Conservation (phyloP, 192 early-diverging fungal species). For the Piromyces finnis region DNA sequence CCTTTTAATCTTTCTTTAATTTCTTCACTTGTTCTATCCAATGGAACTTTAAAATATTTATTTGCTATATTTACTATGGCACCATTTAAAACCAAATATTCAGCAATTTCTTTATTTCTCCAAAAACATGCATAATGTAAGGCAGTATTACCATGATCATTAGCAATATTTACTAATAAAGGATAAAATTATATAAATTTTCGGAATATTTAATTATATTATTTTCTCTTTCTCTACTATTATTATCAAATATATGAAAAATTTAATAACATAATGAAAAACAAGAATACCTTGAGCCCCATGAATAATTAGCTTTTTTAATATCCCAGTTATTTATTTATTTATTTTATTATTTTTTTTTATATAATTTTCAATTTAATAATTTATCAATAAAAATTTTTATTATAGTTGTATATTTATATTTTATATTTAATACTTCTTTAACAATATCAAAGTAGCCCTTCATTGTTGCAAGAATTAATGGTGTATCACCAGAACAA, state of each 20-base stretch:
- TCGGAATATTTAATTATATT: too few species aligned
- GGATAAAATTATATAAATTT: too few species aligned
- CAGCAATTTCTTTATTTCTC: conserved; percentile 13
- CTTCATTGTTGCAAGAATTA: conserved; percentile 15
- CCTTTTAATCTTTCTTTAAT: conserved; percentile 4
- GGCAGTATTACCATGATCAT: conserved; percentile 37
- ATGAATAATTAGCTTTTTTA: neutral
- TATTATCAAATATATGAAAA: too few species aligned
- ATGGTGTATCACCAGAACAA: conserved; percentile 25
- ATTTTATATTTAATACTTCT: conserved; percentile 4
- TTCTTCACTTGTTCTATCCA: conserved; percentile 11
- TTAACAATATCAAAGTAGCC: conserved; percentile 13
- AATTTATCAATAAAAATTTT: too few species aligned
- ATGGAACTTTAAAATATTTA: conserved; percentile 17
- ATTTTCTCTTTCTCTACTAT: too few species aligned
- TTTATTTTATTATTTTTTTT: too few species aligned
- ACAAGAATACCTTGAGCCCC: neutral
- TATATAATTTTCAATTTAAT: too few species aligned
- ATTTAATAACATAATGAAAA: too few species aligned
- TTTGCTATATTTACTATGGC: conserved; percentile 13
- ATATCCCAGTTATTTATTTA: too few species aligned
- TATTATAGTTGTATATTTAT: too few species aligned
- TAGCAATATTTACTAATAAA: conserved; percentile 24
- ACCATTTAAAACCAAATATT: conserved; percentile 2
- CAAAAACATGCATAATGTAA: conserved; percentile 37